Percentiles rank a stretch among this genome's conserved stretches.
phyloP scores from a whole-genome alignment of 208 protist species.

The Acanthamoeba royreba region DNA sequence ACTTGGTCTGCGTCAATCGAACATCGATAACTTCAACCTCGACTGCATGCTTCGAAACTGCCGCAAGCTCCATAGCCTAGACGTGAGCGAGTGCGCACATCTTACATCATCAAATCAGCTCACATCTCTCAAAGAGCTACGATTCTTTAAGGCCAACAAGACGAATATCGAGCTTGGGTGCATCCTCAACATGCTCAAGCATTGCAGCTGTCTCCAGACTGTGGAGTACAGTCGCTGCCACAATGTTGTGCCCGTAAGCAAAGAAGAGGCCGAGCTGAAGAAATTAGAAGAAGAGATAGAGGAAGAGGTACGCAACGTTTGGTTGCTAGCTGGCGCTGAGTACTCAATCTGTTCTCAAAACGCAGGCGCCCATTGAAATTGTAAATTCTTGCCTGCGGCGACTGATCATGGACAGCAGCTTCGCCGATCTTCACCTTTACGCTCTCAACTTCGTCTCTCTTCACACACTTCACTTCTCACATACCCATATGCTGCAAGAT shows the following conservation, averaged over 20 bases:
- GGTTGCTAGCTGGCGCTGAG: not conserved
- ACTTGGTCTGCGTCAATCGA: not conserved
- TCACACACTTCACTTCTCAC: not conserved
- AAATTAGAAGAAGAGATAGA: not conserved
- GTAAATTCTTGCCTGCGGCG: not conserved
- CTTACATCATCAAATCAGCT: not conserved
- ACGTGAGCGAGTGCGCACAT: not conserved
- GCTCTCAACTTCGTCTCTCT: not conserved
- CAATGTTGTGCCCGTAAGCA: not conserved
- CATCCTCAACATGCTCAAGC: not conserved
- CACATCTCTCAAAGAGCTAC: not conserved
- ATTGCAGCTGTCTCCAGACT: not conserved
- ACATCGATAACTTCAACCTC: slow-evolving; percentile 25
- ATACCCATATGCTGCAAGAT: not conserved
- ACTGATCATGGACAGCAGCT: not conserved
- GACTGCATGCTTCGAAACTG: not conserved
- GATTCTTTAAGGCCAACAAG: not conserved
- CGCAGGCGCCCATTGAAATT: not conserved
- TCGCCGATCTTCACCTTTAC: not conserved
- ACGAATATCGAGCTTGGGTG: not conserved
- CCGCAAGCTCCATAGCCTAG: not conserved
- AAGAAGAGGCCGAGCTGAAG: not conserved
- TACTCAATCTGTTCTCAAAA: not conserved
- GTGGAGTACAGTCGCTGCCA: not conserved
- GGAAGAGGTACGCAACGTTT: not conserved